A percentile compares a stretch with the other conserved stretches of the same genome.
These are phyloP conservation scores for Neoboletus magnificus DNA, from an alignment of 768 basidiomycete species.

Conservation along the genomic window DNA sequence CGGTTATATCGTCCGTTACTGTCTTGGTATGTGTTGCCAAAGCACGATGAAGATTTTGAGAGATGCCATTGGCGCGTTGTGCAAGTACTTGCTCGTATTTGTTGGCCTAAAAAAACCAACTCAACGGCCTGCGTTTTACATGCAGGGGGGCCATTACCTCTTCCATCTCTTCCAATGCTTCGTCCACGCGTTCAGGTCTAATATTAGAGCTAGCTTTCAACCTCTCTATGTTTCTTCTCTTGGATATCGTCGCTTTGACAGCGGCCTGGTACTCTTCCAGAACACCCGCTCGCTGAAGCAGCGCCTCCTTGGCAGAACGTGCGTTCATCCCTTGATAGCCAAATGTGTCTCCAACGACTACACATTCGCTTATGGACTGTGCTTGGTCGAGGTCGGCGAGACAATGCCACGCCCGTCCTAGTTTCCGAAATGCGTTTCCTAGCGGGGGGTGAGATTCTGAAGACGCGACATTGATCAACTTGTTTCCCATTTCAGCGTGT, in stretches of 20 bases:
- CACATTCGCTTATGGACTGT: conserved; percentile 91
- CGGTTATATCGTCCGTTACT: conserved; percentile 88
- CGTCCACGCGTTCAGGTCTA: conserved; percentile 80
- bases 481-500: conserved; percentile 91
- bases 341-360: conserved; percentile 92
- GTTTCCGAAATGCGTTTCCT: conserved; percentile 77
- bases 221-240: conserved; percentile 87
- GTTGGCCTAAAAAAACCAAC: conserved; percentile 60
- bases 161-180: conserved; percentile 88
- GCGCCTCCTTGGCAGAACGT: conserved; percentile 92
- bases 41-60: conserved; percentile 86
- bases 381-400: conserved; percentile 86
- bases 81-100: conserved; percentile 85
- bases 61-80: conserved; percentile 87
- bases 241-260: conserved; percentile 89
- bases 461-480: conserved; percentile 82
- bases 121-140: conserved; percentile 5
- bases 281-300: conserved; percentile 84
- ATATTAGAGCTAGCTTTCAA: conserved; percentile 85
- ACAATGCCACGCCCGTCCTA: conserved; percentile 85
- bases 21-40: conserved; percentile 80
- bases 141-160: conserved; percentile 52
- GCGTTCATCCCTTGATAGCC: conserved; percentile 98
- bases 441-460: conserved; percentile 86
- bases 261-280: conserved; percentile 94